Conservation (phyloP, 768 basidiomycete species). For the Psilocybe azurescens region DNA sequence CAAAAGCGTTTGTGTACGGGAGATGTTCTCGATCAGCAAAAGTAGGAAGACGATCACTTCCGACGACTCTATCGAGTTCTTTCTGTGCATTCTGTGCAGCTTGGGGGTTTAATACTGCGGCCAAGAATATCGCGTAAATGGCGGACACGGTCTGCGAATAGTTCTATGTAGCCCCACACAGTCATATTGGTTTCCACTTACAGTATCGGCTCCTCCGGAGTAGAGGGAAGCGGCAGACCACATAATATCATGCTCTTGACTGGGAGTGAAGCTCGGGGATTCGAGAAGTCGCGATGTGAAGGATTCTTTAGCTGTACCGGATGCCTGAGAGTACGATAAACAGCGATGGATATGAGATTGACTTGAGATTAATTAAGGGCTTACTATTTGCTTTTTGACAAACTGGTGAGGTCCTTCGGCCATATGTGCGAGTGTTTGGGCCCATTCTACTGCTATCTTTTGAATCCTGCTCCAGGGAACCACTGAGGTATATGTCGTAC, state of each 20-base stretch:
- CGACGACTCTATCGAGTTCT: constrained; percentile 49
- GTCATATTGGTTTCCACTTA: constrained; percentile 18
- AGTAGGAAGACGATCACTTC: constrained; percentile 43
- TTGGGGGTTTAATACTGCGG: constrained; percentile 44
- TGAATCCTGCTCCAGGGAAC: constrained; percentile 64
- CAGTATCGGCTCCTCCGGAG: constrained; percentile 49
- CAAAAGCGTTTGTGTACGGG: constrained; percentile 46
- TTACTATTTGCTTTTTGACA: constrained; percentile 52
- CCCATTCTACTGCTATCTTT: constrained; percentile 52
- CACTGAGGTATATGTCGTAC: constrained; percentile 56
- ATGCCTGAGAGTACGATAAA: constrained; percentile 21
- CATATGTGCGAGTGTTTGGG: constrained; percentile 45
- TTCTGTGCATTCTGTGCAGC: constrained; percentile 42
- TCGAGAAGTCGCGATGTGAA: constrained; percentile 39
- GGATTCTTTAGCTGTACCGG: constrained; percentile 38
- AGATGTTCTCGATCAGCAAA: constrained; percentile 43
- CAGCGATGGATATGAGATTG: not conserved
- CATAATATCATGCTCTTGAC: constrained; percentile 44
- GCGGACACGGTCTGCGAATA: constrained; percentile 41
- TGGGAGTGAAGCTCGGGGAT: constrained; percentile 31
- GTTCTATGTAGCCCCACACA: not conserved
- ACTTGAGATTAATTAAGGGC: constrained; percentile 9
- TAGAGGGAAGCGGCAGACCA: constrained; percentile 55
- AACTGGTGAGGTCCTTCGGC: constrained; percentile 49
- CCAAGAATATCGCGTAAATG: constrained; percentile 44